Base-by-base conservation (phyloP, 768 basidiomycete species). In the Daedaleopsis sinensis region DNA sequence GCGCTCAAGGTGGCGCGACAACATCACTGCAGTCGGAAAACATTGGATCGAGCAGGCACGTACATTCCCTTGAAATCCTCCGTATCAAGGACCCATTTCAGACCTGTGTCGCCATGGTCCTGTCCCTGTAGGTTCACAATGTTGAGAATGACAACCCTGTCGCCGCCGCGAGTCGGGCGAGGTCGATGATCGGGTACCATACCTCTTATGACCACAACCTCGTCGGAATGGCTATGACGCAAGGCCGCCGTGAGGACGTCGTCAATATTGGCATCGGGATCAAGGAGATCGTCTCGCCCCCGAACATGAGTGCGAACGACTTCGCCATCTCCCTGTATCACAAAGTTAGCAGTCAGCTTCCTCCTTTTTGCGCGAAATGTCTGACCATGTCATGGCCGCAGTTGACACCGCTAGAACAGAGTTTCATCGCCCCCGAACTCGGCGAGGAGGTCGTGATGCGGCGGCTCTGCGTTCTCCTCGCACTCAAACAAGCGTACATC, bases 151-250 rank as follows among this genome's bases (percentile, higher is more conserved):
- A 88, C 63, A 81, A 82, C 65, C 83, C 88, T 77, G 79, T 71
- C 37, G 67, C 84, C 1, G 84, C 86, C 43, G 85, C 86, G 65
- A 83, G 84, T 68, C 85, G 84, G 53, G 77, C 87, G 18, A 83
- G 85, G 23, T 88, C 90, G 0, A 88, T 88, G 83, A 93, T 93
- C 59, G 90, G 90, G 8, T 93, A 93, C 66, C 88, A 90, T 60
- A 83, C 90, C 49, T 79, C 85, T 1, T 86, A 81, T 65, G 84
- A 88, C 61, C 83, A 82, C 59, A 89, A 87, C 11, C 71, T 93
- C 10, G 85, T 90, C 56, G 90, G 87, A n/a, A 91, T 93, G 89
- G 86, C 88, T 42, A 91, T 94, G 84, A 89, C 89, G 1, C 91
- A 93, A 66, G 92, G 92, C 3, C 79, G 81, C 11, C 85, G 86